Conservation (phyloP, 2,329 filamentous ascomycete species). For the Colletotrichum spinosum region DNA sequence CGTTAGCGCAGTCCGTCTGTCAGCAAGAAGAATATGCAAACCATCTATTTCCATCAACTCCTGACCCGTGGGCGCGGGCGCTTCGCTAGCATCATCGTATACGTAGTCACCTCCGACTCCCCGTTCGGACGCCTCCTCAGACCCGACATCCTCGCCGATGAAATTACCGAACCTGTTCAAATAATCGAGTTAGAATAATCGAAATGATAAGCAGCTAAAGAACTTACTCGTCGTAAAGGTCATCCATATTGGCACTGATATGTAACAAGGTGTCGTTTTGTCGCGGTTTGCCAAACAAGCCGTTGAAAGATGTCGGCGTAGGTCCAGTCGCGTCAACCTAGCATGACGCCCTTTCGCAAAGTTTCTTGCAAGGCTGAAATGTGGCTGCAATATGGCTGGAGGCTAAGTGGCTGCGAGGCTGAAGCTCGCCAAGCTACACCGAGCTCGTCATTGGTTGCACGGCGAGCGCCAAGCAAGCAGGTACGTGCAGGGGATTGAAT, state of each 20-base stretch:
- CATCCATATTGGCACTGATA: constrained; percentile 75
- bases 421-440: neutral
- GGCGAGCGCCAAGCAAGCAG: constrained; percentile 22
- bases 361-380: constrained; percentile 38
- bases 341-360: constrained; percentile 37
- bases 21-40: constrained; percentile 48
- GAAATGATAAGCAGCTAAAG: neutral
- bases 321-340: constrained; percentile 23
- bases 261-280: constrained; percentile 1
- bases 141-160: constrained; percentile 89
- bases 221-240: constrained; percentile 92
- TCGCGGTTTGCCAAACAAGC: constrained; percentile 17
- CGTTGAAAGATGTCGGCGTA: constrained; percentile 17
- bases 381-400: constrained; percentile 1
- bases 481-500: constrained; percentile 21
- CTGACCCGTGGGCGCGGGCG: constrained; percentile 74
- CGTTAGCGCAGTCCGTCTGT: constrained; percentile 3
- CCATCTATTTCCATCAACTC: constrained; percentile 95
- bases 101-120: constrained; percentile 81
- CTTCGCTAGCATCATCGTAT: constrained; percentile 80
- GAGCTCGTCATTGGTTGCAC: constrained; percentile 15
- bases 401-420: constrained; percentile 36
- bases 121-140: constrained; percentile 86
- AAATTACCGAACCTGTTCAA: constrained; percentile 90
- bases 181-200: constrained; percentile 3